These are phyloP conservation scores for Parmales sp. DNA, from an alignment of 108 stramenopile genomes.

Conservation along the genomic window DNA sequence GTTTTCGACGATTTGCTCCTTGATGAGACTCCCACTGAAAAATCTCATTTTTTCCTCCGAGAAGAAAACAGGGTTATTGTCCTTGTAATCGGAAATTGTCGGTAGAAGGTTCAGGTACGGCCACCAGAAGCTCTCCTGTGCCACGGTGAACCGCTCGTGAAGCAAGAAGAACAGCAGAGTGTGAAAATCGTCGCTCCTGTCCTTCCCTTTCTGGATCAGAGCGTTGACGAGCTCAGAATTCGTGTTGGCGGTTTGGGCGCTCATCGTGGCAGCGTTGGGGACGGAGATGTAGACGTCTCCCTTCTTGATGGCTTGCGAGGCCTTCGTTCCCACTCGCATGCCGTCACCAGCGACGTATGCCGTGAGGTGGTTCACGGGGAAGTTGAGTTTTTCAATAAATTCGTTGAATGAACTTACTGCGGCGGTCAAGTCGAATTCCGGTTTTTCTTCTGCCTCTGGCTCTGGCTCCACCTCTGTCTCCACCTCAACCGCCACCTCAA, in stretches of 20 bases:
- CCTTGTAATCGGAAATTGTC: slow-evolving; percentile 21
- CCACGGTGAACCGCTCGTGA: slow-evolving; percentile 43
- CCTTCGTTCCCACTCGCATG: slow-evolving; percentile 44
- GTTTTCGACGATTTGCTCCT: neutral
- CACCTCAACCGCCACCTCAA: too few species aligned
- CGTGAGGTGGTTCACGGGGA: slow-evolving; percentile 34
- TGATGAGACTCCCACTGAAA: slow-evolving; percentile 15
- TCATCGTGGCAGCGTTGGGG: slow-evolving; percentile 34
- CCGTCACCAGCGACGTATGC: slow-evolving; percentile 22
- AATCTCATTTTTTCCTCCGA: slow-evolving; percentile 33
- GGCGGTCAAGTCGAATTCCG: slow-evolving; percentile 40
- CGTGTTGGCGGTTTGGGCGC: slow-evolving; percentile 26
- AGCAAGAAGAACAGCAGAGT: slow-evolving; percentile 48
- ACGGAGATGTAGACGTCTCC: slow-evolving; percentile 49
- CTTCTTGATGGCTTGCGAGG: slow-evolving; percentile 31
- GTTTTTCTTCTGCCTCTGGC: too few species aligned
- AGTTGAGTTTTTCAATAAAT: slow-evolving; percentile 31
- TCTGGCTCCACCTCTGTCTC: too few species aligned
- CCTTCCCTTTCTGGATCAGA: neutral
- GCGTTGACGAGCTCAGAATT: slow-evolving; percentile 20
- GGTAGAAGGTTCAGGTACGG: slow-evolving; percentile 60
- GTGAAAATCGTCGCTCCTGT: slow-evolving; percentile 38
- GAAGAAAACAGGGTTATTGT: slow-evolving; percentile 32
- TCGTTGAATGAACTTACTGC: too few species aligned
- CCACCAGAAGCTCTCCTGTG: slow-evolving; percentile 42